Evolutionary conservation across 768 basidiomycete species (phyloP).

Genomic region (Calocera viscosa): DNA sequence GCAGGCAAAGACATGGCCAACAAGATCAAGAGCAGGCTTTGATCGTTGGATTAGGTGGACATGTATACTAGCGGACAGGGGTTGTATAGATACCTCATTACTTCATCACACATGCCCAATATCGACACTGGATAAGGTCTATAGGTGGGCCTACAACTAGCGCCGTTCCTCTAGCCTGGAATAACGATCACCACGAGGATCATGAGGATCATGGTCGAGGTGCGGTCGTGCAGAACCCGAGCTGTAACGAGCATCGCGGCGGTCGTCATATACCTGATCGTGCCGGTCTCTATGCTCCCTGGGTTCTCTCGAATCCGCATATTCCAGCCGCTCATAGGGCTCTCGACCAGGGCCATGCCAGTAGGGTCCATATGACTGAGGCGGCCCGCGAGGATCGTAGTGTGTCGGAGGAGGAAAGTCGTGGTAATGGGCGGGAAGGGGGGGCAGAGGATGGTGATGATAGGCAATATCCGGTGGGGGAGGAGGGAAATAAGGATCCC

Average conservation of each 20-base stretch:
- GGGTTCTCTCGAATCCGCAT: not conserved
- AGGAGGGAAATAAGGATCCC: not conserved
- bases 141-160: not conserved
- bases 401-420: not conserved
- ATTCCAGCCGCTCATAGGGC: not conserved
- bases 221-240: not conserved
- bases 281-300: not conserved
- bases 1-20: conserved; percentile 14
- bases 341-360: not conserved
- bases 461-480: not conserved
- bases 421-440: not conserved
- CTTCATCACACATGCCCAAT: not conserved
- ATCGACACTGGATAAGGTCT: not conserved
- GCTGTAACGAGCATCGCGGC: not conserved
- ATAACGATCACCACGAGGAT: not conserved
- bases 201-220: not conserved
- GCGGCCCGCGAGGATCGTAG: not conserved
- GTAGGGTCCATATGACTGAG: not conserved
- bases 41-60: not conserved
- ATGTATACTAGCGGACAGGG: not conserved
- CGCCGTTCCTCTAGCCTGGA: not conserved
- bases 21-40: conserved; percentile 16
- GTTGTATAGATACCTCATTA: not conserved
- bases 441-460: not conserved
- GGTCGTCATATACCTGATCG: not conserved